phyloP scores from a whole-genome alignment of 371 early-diverging fungal genomes.

The Rhizopus sp. region DNA sequence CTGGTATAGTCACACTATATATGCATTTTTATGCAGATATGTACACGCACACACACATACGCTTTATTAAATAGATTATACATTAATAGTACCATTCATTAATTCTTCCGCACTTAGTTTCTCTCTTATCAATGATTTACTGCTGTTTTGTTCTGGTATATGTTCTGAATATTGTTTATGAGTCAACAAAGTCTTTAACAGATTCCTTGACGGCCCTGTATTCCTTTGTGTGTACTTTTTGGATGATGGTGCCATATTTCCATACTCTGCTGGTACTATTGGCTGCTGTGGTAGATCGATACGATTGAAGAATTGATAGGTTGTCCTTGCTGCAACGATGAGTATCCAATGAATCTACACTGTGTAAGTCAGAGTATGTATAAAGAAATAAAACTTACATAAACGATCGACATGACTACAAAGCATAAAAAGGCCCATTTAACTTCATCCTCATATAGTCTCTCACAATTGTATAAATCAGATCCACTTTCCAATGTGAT shows the following conservation, averaged over 20 bases:
- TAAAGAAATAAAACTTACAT: slow-evolving; percentile 30
- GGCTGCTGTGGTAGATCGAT: not conserved
- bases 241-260: slow-evolving; percentile 12
- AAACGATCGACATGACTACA: slow-evolving; percentile 37
- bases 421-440: slow-evolving; percentile 45
- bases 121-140: not conserved
- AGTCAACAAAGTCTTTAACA: not conserved
- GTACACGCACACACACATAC: too few species aligned
- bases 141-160: not conserved
- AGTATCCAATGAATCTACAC: slow-evolving; percentile 27
- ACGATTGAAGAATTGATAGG: slow-evolving; percentile 9
- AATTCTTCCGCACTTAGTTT: not conserved
- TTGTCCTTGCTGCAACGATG: slow-evolving; percentile 14
- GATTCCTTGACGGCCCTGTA: not conserved
- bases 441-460: slow-evolving; percentile 41
- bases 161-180: not conserved
- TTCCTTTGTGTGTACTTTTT: not conserved
- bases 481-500: slow-evolving; percentile 3
- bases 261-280: slow-evolving; percentile 3
- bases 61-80: not conserved
- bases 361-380: not conserved
- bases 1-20: too few species aligned
- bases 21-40: too few species aligned
- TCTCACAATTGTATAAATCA: slow-evolving; percentile 48
- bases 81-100: not conserved